Evolutionary conservation across 768 basidiomycete species (phyloP).

Genomic region (Cystoderma amianthinum): DNA sequence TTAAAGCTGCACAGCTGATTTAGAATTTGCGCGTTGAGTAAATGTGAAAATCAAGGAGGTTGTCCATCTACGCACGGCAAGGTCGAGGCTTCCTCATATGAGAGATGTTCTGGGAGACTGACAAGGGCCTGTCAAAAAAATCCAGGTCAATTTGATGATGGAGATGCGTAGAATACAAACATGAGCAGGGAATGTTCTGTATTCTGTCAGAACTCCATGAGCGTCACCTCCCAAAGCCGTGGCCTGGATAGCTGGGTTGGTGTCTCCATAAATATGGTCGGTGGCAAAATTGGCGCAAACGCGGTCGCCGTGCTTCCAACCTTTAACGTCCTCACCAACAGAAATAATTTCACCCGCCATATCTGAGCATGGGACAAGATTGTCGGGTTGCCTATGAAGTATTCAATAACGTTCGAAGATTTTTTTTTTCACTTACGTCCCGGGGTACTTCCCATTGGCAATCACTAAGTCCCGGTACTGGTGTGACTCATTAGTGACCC

Average conservation of each 20-base stretch:
- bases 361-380: conserved; percentile 38
- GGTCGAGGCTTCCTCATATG: conserved; percentile 59
- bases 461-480: conserved; percentile 47
- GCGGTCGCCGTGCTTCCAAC: conserved; percentile 50
- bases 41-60: no score
- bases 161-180: conserved; percentile 7
- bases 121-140: conserved; percentile 33
- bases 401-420: no score
- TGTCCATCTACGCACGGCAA: conserved; percentile 41
- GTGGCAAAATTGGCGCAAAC: conserved; percentile 46
- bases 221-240: conserved; percentile 37
- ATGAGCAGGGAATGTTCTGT: conserved; percentile 33
- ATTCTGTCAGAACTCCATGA: conserved; percentile 49
- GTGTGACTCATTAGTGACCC: neutral
- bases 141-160: neutral
- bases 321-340: conserved; percentile 32
- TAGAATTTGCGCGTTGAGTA: neutral
- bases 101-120: conserved; percentile 46
- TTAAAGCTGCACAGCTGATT: conserved; percentile 49
- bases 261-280: conserved; percentile 42
- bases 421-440: conserved; percentile 13
- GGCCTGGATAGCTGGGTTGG: conserved; percentile 19
- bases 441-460: conserved; percentile 28
- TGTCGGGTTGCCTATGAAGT: conserved; percentile 7
- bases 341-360: conserved; percentile 52